Conservation (phyloP, 1,284 basidiomycete genomes). For the Afroboletus lepidellus region DNA sequence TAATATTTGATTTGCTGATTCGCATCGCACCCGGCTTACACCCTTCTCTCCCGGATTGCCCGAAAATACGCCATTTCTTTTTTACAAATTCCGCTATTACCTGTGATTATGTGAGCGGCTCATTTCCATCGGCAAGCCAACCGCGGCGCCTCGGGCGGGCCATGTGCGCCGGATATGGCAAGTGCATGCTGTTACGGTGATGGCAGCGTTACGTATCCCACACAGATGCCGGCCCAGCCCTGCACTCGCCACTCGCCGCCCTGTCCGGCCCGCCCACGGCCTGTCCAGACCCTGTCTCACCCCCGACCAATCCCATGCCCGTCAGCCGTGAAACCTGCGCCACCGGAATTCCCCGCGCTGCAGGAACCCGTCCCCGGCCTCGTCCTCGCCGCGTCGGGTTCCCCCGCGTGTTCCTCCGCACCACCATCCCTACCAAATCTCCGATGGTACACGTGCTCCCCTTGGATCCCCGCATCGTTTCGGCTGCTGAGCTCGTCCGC, state of each 20-base stretch:
- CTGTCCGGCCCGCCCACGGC: conserved; percentile 19
- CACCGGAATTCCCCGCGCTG: conserved; percentile 26
- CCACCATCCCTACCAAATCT: conserved; percentile 11
- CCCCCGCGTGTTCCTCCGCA: conserved; percentile 20
- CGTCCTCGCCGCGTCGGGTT: conserved; percentile 15
- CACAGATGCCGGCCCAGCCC: conserved; percentile 28
- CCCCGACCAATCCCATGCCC: conserved; percentile 1
- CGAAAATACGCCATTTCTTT: conserved; percentile 28
- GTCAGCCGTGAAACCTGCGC: conserved; percentile 24
- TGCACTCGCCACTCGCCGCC: conserved; percentile 25
- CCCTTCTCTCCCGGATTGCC: conserved; percentile 28
- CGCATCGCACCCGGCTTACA: conserved; percentile 31
- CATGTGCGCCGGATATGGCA: conserved; percentile 15
- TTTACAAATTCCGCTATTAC: conserved; percentile 36
- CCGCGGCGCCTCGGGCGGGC: conserved; percentile 34
- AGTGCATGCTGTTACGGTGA: conserved; percentile 25
- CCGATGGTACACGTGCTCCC: conserved; percentile 9
- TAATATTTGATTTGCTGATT: conserved; percentile 41
- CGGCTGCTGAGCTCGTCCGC: conserved; percentile 6
- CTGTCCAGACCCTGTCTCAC: conserved; percentile 9
- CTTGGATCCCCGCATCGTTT: conserved; percentile 6
- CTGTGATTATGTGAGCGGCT: conserved; percentile 30
- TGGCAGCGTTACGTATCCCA: conserved; percentile 27
- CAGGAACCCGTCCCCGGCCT: not conserved
- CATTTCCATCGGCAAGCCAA: conserved; percentile 30